Evolutionary conservation across 2,329 filamentous ascomycete genomes (phyloP).

Genomic region (Aspergillus brasiliensis): DNA sequence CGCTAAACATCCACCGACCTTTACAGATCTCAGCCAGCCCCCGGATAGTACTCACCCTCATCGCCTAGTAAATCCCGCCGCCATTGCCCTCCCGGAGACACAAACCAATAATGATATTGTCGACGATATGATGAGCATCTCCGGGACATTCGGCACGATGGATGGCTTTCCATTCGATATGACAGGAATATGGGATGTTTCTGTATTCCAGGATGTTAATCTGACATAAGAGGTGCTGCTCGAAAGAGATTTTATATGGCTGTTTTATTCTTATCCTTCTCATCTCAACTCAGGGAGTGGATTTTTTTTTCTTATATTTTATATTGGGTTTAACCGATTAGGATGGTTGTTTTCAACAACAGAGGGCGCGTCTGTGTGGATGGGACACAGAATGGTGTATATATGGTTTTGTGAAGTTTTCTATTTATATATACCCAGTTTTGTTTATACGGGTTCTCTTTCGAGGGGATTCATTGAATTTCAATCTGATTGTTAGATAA

Average conservation of each 20-base stretch:
- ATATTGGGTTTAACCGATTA: not conserved
- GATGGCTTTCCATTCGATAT: conserved; percentile 50
- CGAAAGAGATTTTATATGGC: not conserved
- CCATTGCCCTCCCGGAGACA: conserved; percentile 46
- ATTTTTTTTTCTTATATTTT: not conserved
- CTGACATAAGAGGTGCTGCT: conserved; percentile 17
- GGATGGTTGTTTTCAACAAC: not conserved
- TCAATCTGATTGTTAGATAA: no score
- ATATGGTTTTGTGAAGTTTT: no score
- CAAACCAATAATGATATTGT: conserved; percentile 50
- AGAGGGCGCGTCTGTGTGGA: not conserved
- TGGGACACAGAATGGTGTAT: not conserved
- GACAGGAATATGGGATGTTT: conserved; percentile 50
- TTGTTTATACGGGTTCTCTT: no score
- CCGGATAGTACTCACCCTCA: conserved; percentile 17
- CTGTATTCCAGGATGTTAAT: conserved; percentile 45
- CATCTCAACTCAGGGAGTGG: not conserved
- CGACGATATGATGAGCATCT: conserved; percentile 51
- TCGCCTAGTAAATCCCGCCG: conserved; percentile 40
- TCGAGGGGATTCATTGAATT: no score
- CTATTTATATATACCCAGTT: no score
- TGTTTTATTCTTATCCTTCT: not conserved
- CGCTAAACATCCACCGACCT: not conserved
- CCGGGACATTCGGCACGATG: conserved; percentile 49
- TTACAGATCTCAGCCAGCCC: not conserved